Percentiles rank a stretch among this genome's conserved stretches.
Conservation (phyloP, 1,284 basidiomycete genomes). For the Cerioporus squamosus region DNA sequence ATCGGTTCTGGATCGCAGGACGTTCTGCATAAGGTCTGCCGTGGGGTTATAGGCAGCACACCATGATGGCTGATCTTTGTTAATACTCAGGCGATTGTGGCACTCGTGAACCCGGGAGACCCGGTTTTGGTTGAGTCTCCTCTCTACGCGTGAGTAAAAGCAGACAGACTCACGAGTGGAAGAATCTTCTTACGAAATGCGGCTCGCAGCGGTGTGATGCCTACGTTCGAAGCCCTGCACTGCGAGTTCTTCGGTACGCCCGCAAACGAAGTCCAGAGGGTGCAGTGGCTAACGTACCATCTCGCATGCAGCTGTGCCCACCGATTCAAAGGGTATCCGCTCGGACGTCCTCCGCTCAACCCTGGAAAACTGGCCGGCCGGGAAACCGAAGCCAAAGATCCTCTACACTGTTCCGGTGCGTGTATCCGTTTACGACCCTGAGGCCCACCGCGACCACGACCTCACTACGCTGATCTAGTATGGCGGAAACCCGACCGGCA, state of each 20-base stretch:
- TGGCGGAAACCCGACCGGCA: conserved; percentile 86
- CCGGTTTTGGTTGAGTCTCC: conserved; percentile 86
- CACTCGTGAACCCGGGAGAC: conserved; percentile 82
- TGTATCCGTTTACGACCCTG: conserved; percentile 38
- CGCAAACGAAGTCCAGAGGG: neutral
- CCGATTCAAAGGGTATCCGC: conserved; percentile 78
- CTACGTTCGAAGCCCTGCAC: conserved; percentile 58
- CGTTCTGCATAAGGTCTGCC: conserved; percentile 79
- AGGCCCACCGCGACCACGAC: conserved; percentile 71
- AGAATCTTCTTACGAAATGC: neutral
- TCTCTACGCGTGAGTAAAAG: conserved; percentile 72
- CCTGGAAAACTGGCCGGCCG: conserved; percentile 77
- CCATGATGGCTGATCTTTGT: too few relatives aligned
- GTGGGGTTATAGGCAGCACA: too few relatives aligned
- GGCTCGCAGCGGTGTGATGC: conserved; percentile 58
- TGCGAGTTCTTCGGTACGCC: conserved; percentile 63
- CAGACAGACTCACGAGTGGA: neutral
- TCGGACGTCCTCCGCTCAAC: conserved; percentile 66
- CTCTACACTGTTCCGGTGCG: conserved; percentile 83
- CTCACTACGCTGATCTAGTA: conserved; percentile 76
- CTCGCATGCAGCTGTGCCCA: conserved; percentile 69
- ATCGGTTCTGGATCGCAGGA: conserved; percentile 90
- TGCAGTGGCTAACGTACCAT: neutral
- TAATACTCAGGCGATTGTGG: conserved; percentile 49
- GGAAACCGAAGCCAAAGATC: conserved; percentile 75